A percentile compares a stretch with the other conserved stretches of the same genome.
phyloP scores from a whole-genome alignment of 1,284 basidiomycete genomes.

The Cutaneotrichosporon arboriforme region DNA sequence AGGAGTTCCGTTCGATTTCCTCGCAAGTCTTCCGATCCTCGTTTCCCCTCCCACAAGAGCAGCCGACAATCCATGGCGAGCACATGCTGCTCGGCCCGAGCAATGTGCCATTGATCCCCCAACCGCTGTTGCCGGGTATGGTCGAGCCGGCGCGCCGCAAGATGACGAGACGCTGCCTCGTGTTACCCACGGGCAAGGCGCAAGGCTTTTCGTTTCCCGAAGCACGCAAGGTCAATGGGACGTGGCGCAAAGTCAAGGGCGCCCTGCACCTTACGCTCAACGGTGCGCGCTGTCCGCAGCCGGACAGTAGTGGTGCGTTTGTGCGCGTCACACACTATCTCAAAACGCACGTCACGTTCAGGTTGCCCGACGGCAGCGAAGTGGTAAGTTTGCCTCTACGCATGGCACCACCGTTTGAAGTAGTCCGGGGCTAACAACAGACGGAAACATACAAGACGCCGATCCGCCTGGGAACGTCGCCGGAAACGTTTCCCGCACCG shows the following conservation, averaged over 20 bases:
- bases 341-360: constrained; percentile 37
- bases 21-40: neutral
- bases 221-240: neutral
- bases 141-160: neutral
- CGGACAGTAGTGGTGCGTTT: constrained; percentile 35
- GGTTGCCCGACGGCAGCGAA: constrained; percentile 14
- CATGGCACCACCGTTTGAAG: no score
- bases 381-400: neutral
- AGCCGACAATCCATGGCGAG: neutral
- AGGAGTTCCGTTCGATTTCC: neutral
- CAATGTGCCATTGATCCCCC: neutral
- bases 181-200: neutral
- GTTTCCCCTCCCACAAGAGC: neutral
- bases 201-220: neutral
- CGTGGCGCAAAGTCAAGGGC: neutral
- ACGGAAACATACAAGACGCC: constrained; percentile 36
- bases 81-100: neutral
- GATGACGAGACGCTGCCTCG: neutral
- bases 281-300: neutral
- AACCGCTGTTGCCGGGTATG: neutral
- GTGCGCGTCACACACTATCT: constrained; percentile 38
- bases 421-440: constrained; percentile 17
- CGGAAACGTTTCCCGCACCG: constrained; percentile 15
- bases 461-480: constrained; percentile 37
- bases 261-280: neutral